A percentile compares a stretch with the other conserved stretches of the same genome.
These are phyloP conservation scores for Beauveria caledonica DNA, from an alignment of 2,329 filamentous ascomycete species.

Conservation along the genomic window DNA sequence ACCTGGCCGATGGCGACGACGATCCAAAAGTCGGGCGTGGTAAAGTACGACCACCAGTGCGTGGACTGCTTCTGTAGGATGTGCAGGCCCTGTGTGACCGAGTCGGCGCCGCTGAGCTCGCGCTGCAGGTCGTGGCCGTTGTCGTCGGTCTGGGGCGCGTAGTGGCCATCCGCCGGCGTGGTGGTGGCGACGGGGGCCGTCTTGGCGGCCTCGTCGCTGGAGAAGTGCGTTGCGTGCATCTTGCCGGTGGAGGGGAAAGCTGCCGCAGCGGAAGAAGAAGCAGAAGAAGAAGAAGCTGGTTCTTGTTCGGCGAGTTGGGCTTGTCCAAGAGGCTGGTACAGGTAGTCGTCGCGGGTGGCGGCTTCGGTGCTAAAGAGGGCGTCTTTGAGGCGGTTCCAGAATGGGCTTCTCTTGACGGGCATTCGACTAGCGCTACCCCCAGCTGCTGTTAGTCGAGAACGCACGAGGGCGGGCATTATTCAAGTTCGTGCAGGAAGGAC, in stretches of 20 bases:
- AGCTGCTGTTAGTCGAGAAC: not conserved
- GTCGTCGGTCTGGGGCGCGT: not conserved
- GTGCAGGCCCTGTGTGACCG: constrained; percentile 43
- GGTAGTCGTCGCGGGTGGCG: not conserved
- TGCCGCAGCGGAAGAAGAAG: not conserved
- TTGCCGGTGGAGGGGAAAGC: not conserved
- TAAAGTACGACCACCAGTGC: constrained; percentile 66
- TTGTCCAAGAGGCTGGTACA: not conserved
- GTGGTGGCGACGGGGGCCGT: constrained; percentile 11
- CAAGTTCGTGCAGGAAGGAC: not conserved
- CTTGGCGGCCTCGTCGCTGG: constrained; percentile 16
- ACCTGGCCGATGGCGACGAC: constrained; percentile 75
- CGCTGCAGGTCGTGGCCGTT: not conserved
- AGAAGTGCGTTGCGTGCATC: not conserved
- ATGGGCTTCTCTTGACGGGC: not conserved
- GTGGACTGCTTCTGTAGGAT: constrained; percentile 45
- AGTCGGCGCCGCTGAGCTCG: constrained; percentile 20
- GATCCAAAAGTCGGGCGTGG: constrained; percentile 80
- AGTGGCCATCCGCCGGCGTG: constrained; percentile 2
- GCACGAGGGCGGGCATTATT: not conserved
- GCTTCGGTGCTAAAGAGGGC: not conserved
- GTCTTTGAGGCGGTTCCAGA: not conserved
- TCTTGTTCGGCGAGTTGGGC: not conserved
- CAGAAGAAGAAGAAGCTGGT: not conserved
- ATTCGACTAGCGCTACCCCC: not conserved